Conservation (phyloP, 257 asterid species). For the Verbascum thapsus region DNA sequence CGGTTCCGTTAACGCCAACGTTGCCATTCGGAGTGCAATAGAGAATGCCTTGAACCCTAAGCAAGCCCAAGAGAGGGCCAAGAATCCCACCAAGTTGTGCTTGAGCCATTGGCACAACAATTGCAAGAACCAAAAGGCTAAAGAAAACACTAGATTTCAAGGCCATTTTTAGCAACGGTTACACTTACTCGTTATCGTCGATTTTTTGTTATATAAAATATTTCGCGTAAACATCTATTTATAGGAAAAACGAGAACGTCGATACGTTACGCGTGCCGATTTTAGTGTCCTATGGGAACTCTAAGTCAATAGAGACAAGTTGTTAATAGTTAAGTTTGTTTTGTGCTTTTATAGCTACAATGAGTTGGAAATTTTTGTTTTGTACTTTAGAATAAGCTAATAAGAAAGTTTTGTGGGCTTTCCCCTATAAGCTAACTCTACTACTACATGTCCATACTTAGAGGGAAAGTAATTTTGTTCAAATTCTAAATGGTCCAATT, state of each 20-base stretch:
- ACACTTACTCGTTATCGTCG: background rate
- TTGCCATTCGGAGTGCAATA: slow-evolving; percentile 49
- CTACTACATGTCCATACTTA: slow-evolving; percentile 17
- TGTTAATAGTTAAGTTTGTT: slow-evolving; percentile 12
- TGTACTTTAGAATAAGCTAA: slow-evolving; percentile 12
- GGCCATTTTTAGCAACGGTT: slow-evolving; percentile 32
- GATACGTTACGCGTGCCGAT: slow-evolving; percentile 23
- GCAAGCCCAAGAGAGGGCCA: slow-evolving; percentile 31
- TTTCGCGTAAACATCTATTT: slow-evolving; percentile 14
- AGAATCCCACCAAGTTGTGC: slow-evolving; percentile 38
- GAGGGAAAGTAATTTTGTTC: slow-evolving; percentile 18
- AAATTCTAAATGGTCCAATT: slow-evolving; percentile 28
- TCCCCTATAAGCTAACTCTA: slow-evolving; percentile 35
- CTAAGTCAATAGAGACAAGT: slow-evolving; percentile 29
- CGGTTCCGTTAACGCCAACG: slow-evolving; percentile 42
- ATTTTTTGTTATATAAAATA: slow-evolving; percentile 2
- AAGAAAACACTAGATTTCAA: slow-evolving; percentile 32
- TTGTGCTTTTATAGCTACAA: background rate
- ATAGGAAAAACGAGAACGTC: slow-evolving; percentile 15
- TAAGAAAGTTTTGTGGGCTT: slow-evolving; percentile 37
- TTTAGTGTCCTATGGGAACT: slow-evolving; percentile 20
- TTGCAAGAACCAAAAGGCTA: slow-evolving; percentile 31
- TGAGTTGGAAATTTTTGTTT: background rate
- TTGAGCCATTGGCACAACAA: slow-evolving; percentile 37
- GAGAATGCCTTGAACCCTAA: slow-evolving; percentile 40